These are phyloP conservation scores for Boletus sensibilis DNA, from an alignment of 768 basidiomycete genomes.

Conservation along the genomic window DNA sequence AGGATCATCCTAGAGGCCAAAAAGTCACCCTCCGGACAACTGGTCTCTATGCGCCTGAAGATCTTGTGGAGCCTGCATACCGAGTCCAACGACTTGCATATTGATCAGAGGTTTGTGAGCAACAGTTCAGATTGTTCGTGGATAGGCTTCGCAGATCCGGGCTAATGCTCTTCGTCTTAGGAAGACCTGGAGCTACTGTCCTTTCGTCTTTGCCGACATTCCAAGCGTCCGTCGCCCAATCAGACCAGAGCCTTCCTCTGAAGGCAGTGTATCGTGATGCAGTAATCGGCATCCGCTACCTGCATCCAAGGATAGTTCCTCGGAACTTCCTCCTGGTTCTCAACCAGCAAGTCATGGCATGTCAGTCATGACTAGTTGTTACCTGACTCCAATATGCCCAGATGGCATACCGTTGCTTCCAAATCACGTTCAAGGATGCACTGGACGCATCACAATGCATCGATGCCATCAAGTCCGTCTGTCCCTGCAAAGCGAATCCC, in stretches of 20 bases:
- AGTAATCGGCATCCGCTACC: constrained; percentile 73
- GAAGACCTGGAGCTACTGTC: constrained; percentile 76
- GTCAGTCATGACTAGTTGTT: not conserved
- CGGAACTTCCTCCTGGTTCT: constrained; percentile 26
- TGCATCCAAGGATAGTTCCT: constrained; percentile 46
- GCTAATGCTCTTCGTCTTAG: constrained; percentile 37
- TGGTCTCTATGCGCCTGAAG: constrained; percentile 64
- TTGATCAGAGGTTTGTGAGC: constrained; percentile 61
- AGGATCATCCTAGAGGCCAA: constrained; percentile 60
- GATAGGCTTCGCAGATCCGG: not conserved
- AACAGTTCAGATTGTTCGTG: not conserved
- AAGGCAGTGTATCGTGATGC: constrained; percentile 78
- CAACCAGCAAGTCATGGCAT: constrained; percentile 32
- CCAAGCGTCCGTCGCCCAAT: constrained; percentile 30
- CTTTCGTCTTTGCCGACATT: constrained; percentile 50
- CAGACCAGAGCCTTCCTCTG: constrained; percentile 61
- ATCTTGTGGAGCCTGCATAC: constrained; percentile 60
- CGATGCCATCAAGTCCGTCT: constrained; percentile 60
- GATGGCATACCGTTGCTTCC: constrained; percentile 75
- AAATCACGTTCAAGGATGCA: constrained; percentile 62
- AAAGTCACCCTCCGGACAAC: constrained; percentile 46
- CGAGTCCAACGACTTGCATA: constrained; percentile 35
- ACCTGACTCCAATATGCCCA: constrained; percentile 29
- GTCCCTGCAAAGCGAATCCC: constrained; percentile 69
- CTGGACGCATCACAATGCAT: constrained; percentile 56